Percentiles rank a stretch among this genome's conserved stretches.
Conservation (phyloP, 2,329 filamentous ascomycete genomes). For the Aspergillus pseudoviridinutans region DNA sequence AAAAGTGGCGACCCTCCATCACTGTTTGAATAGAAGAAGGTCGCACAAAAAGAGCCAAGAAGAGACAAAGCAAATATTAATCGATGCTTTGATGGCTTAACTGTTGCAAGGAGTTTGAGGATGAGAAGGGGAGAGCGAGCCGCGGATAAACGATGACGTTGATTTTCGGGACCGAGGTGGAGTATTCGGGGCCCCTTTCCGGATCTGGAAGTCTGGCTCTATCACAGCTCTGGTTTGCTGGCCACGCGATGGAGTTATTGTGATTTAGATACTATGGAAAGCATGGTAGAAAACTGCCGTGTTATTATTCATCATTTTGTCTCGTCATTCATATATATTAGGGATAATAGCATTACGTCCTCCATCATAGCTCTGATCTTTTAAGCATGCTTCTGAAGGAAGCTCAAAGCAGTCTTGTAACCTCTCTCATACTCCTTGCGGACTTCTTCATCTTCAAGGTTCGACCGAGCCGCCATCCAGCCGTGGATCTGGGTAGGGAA, state of each 20-base stretch:
- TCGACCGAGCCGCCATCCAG: conserved; percentile 44
- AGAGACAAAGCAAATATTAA: background rate
- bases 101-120: background rate
- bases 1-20: background rate
- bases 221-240: too few species aligned
- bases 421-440: conserved; percentile 43
- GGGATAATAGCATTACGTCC: background rate
- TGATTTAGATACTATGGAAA: too few species aligned
- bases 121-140: background rate
- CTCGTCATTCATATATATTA: background rate
- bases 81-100: background rate
- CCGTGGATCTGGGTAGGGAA: conserved; percentile 44
- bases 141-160: background rate
- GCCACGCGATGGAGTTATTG: too few species aligned
- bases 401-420: conserved; percentile 39
- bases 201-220: background rate
- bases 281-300: background rate
- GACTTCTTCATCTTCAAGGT: conserved; percentile 38
- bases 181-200: background rate
- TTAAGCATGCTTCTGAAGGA: conserved; percentile 40
- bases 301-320: background rate
- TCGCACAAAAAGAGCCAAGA: background rate
- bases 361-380: background rate
- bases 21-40: background rate
- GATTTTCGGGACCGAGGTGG: background rate